Conservation (phyloP, 208 protist genomes). For the Herpetomonas samuelpessoai region DNA sequence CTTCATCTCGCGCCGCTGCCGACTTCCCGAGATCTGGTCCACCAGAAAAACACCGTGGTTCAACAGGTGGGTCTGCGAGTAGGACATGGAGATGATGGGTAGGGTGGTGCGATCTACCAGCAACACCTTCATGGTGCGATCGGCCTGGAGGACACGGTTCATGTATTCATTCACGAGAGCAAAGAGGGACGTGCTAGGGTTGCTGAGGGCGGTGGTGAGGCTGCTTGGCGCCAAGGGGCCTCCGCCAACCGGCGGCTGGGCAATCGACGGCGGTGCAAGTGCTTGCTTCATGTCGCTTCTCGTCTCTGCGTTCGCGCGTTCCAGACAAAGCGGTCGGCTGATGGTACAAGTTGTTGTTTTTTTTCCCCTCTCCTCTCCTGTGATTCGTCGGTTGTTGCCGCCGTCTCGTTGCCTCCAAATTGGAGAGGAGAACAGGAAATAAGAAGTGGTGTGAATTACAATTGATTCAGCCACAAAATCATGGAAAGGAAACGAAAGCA, state of each 20-base stretch:
- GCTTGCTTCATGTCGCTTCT: neutral
- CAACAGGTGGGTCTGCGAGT: constrained; percentile 93
- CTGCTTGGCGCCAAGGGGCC: constrained; percentile 6
- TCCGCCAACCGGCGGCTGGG: neutral
- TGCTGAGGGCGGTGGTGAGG: neutral
- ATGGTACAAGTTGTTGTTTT: too few species aligned
- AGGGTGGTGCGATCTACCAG: constrained; percentile 94
- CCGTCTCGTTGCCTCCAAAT: too few species aligned
- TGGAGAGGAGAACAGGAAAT: too few species aligned
- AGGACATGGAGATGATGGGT: constrained; percentile 93
- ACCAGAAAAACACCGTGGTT: constrained; percentile 97
- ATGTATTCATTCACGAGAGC: constrained; percentile 61
- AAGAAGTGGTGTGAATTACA: too few species aligned
- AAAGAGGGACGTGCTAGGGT: constrained; percentile 25
- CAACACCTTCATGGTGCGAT: constrained; percentile 94
- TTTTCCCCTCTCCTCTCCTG: too few species aligned
- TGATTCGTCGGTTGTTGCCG: too few species aligned
- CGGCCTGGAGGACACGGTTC: constrained; percentile 52
- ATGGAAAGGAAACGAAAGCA: too few species aligned
- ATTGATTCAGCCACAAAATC: too few species aligned
- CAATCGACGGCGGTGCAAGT: neutral
- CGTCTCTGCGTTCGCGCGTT: too few species aligned
- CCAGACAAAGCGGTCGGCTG: too few species aligned
- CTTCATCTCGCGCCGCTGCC: constrained; percentile 84
- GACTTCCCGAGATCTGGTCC: constrained; percentile 75